Evolutionary conservation across 2,329 filamentous ascomycete species (phyloP).

Genomic region (Sporothrix globosa): DNA sequence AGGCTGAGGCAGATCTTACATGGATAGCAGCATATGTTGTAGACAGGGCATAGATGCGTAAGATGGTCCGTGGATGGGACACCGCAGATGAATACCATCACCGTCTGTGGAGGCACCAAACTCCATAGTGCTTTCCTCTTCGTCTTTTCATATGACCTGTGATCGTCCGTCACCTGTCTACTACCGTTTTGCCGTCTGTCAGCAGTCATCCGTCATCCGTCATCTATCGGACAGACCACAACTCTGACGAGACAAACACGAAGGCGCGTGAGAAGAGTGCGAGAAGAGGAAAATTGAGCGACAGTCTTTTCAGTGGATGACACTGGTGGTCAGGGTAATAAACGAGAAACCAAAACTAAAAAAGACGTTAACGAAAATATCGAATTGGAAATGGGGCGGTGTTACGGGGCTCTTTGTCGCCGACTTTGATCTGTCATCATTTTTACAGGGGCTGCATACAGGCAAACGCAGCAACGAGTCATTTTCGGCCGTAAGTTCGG

Average conservation of each 20-base stretch:
- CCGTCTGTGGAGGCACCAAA: too few species aligned
- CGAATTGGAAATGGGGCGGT: not conserved
- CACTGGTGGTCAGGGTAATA: too few species aligned
- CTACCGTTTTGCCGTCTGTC: not conserved
- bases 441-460: not conserved
- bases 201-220: not conserved
- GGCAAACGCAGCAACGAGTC: not conserved
- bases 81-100: too few species aligned
- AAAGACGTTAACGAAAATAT: too few species aligned
- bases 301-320: not conserved
- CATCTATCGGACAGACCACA: constrained; percentile 2
- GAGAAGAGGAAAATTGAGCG: not conserved
- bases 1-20: not conserved
- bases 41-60: too few species aligned
- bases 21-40: too few species aligned
- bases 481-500: constrained; percentile 23
- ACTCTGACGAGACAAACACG: not conserved
- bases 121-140: too few species aligned
- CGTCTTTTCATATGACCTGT: too few species aligned
- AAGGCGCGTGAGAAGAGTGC: not conserved
- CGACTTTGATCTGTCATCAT: constrained; percentile 16
- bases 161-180: too few species aligned
- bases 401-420: not conserved
- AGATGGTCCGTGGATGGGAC: too few species aligned
- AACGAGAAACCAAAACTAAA: not conserved